Evolutionary conservation across 176 grass and related monocot species (phyloP).

Genomic region (Canna indica): DNA sequence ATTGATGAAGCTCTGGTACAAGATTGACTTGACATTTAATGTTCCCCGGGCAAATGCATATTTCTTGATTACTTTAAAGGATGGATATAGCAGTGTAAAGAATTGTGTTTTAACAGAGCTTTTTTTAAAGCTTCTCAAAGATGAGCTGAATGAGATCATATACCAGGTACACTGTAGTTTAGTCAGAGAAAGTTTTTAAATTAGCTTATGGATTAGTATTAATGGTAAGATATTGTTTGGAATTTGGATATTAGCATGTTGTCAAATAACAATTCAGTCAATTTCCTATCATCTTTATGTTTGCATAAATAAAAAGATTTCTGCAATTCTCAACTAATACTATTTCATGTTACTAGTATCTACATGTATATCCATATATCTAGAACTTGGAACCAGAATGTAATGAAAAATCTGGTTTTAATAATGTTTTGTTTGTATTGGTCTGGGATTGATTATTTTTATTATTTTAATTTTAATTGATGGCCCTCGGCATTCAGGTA

Average conservation of each 20-base stretch:
- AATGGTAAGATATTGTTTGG: slow-evolving; percentile 9
- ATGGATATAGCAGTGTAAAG: slow-evolving; percentile 55
- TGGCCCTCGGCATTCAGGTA: neutral
- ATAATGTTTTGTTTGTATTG: neutral
- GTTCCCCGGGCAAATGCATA: slow-evolving; percentile 82
- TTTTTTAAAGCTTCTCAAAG: slow-evolving; percentile 84
- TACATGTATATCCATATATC: neutral
- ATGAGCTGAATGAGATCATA: slow-evolving; percentile 84
- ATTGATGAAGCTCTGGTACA: slow-evolving; percentile 90
- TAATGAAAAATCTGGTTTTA: neutral
- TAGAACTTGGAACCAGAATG: neutral
- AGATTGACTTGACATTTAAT: slow-evolving; percentile 81
- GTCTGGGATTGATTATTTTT: neutral
- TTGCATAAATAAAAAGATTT: neutral
- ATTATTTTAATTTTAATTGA: neutral
- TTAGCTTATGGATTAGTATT: no score
- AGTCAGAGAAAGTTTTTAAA: no score
- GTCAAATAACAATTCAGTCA: no score
- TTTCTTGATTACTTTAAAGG: slow-evolving; percentile 76
- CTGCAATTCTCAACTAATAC: no score
- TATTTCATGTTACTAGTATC: neutral
- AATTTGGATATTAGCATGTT: neutral
- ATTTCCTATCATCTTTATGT: neutral
- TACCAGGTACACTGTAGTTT: slow-evolving; percentile 56
- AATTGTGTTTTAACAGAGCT: slow-evolving; percentile 83